Evolutionary conservation across 2,329 filamentous ascomycete species (phyloP), one percentile per base, ranked within the genome.

Genomic region (Neofusicoccum sp.): DNA sequence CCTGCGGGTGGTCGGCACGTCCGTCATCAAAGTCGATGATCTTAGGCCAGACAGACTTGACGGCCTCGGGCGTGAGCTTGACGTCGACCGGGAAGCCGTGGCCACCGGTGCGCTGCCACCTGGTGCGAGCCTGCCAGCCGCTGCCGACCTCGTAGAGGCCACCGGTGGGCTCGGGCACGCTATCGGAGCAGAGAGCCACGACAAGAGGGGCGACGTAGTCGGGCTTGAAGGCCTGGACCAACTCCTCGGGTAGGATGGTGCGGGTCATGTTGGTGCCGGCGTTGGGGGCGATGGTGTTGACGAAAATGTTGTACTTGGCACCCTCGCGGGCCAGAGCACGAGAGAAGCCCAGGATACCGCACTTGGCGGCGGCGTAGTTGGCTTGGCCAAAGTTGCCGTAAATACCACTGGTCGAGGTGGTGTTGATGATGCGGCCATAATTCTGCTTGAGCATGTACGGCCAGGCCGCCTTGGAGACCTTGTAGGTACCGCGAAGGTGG

Each of bases 301-400:
- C 91, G 70, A 87, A 92, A 77, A 99, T 98, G 83, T 97, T 96
- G 84, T 99, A 92, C 82, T 98, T 98, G 72, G 85, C 84, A 69
- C 95, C 95, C 79, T 99, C 95, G 53, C 95, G 84, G 56, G 95
- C 95, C 60, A 99, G 85, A 54, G 95, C 91, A 68, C 92, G 90
- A 41, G 93, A 96, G 82, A 99, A 91, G 63, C 95, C 95, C 43
- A 99, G 88, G 66, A 99, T 98, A 78, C 91, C 95, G 67, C 65
- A 74, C 66, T 76, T 77, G 41, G 78, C 73, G 48, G 93, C 91
- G 64, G 95, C 85, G 77, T 99, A 99, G 84, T 99, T 99, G 71
- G 93, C 91, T 79, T 99, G 95, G 65, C 95, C 95, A 75, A 99
- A 99, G 84, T 97, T 99, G 69, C 95, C 95, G 75, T 99, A 99